A percentile compares a stretch with the other conserved stretches of the same genome.
Conservation (phyloP, 2,329 filamentous ascomycete genomes). For the Arthrobotrys pseudoclavata region DNA sequence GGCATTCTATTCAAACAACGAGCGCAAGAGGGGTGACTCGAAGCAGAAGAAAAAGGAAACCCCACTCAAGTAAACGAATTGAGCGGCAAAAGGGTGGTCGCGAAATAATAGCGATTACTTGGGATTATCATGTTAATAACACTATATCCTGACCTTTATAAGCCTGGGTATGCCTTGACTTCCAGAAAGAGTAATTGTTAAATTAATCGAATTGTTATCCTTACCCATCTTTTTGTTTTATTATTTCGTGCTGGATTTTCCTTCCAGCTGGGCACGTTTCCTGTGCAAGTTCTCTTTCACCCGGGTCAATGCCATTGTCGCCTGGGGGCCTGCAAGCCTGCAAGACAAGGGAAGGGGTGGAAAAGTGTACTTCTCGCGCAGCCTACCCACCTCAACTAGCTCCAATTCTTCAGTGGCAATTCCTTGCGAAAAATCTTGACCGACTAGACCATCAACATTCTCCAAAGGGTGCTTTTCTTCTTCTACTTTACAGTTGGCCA, state of each 20-base stretch:
- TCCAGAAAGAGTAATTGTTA: conserved; percentile 59
- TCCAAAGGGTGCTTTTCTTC: conserved; percentile 22
- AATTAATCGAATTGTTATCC: conserved; percentile 58
- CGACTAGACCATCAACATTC: conserved; percentile 29
- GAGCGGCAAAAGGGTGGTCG: conserved; percentile 52
- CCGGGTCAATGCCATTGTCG: conserved; percentile 51
- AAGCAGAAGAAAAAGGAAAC: conserved; percentile 42
- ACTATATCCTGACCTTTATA: conserved; percentile 47
- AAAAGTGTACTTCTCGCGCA: conserved; percentile 48
- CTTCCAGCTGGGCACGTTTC: conserved; percentile 40
- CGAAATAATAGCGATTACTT: conserved; percentile 58
- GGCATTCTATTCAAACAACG: conserved; percentile 43
- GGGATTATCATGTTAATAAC: conserved; percentile 56
- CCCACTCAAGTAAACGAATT: conserved; percentile 54
- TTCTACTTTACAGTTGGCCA: conserved; percentile 21
- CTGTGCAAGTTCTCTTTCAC: conserved; percentile 40
- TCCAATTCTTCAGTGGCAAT: conserved; percentile 53
- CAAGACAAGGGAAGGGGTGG: conserved; percentile 35
- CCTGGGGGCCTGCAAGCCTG: conserved; percentile 32
- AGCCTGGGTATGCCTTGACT: conserved; percentile 50
- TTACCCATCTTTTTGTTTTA: conserved; percentile 52
- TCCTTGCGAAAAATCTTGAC: conserved; percentile 49
- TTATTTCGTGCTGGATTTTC: conserved; percentile 34
- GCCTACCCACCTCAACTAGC: conserved; percentile 53
- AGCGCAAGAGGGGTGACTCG: conserved; percentile 47